These are phyloP conservation scores for Chenopodium album DNA, from an alignment of 148 eudicot genomes.

Conservation along the genomic window DNA sequence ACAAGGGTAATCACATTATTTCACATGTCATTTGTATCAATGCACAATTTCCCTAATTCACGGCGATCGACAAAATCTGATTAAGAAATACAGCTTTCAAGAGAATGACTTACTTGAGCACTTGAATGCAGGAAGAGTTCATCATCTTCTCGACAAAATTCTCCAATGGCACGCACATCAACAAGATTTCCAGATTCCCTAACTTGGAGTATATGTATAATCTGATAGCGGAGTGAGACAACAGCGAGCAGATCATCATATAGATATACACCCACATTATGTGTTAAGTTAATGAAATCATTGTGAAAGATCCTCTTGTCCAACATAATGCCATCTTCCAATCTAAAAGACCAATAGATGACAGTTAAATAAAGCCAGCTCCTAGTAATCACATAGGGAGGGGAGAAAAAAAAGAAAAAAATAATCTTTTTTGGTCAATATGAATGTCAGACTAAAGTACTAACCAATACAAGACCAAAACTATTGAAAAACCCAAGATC, in stretches of 20 bases:
- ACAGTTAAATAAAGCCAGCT: conserved; percentile 19
- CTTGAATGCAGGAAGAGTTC: conserved; percentile 82
- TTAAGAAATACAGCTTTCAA: conserved; percentile 2
- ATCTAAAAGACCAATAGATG: conserved; percentile 38
- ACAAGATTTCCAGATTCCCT: conserved; percentile 89
- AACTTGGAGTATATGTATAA: conserved; percentile 89
- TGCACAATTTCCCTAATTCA: not conserved
- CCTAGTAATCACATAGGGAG: not conserved
- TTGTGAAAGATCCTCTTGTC: conserved; percentile 84
- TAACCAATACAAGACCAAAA: conserved; percentile 31
- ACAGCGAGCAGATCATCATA: conserved; percentile 91
- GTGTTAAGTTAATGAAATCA: conserved; percentile 86
- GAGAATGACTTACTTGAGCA: conserved; percentile 59
- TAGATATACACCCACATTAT: conserved; percentile 78
- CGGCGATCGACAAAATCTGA: not conserved
- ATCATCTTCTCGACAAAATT: conserved; percentile 91
- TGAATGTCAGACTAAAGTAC: conserved; percentile 23
- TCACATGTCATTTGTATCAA: not conserved
- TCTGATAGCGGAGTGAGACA: conserved; percentile 88
- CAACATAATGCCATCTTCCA: conserved; percentile 83
- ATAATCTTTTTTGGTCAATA: not conserved
- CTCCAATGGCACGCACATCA: conserved; percentile 86
- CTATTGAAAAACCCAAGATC: conserved; percentile 30
- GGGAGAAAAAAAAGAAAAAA: not conserved
- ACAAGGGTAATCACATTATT: not conserved